Conservation (phyloP, 2,329 filamentous ascomycete genomes). For the Fusarium drepaniforme region DNA sequence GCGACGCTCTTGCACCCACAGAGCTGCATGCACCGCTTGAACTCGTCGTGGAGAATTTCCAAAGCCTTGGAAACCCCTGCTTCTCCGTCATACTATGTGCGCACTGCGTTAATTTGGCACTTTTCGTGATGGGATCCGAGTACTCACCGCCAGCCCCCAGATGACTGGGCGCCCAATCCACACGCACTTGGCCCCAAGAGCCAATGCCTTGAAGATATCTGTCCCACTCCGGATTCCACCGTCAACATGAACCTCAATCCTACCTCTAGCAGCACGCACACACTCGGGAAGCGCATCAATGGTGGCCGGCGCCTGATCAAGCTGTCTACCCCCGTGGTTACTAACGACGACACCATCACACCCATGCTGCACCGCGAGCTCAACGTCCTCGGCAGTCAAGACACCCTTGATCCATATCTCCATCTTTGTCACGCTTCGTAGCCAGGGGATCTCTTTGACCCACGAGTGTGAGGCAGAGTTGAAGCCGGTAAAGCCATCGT, state of each 20-base stretch:
- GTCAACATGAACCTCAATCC: constrained; percentile 2
- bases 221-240: constrained; percentile 2
- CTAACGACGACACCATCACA: constrained; percentile 57
- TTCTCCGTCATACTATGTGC: constrained; percentile 1
- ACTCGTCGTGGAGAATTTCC: constrained; percentile 10
- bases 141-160: neutral
- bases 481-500: constrained; percentile 11
- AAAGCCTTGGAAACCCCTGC: constrained; percentile 3
- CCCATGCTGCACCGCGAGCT: constrained; percentile 50
- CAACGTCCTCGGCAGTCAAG: constrained; percentile 55
- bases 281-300: constrained; percentile 49
- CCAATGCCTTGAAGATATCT: constrained; percentile 15
- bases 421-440: constrained; percentile 60
- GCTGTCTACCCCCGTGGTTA: constrained; percentile 61
- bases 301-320: constrained; percentile 59
- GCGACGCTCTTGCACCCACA: constrained; percentile 3
- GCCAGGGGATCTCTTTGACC: constrained; percentile 64
- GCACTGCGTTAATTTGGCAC: no score
- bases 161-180: neutral
- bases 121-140: neutral
- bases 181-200: constrained; percentile 3
- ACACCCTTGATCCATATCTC: constrained; percentile 63
- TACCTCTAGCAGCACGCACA: neutral
- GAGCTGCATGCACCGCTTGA: constrained; percentile 14
- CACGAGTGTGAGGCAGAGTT: constrained; percentile 53